Evolutionary conservation across 1,284 basidiomycete species (phyloP).

Genomic region (Cutaneotrichosporon cyanovorans): DNA sequence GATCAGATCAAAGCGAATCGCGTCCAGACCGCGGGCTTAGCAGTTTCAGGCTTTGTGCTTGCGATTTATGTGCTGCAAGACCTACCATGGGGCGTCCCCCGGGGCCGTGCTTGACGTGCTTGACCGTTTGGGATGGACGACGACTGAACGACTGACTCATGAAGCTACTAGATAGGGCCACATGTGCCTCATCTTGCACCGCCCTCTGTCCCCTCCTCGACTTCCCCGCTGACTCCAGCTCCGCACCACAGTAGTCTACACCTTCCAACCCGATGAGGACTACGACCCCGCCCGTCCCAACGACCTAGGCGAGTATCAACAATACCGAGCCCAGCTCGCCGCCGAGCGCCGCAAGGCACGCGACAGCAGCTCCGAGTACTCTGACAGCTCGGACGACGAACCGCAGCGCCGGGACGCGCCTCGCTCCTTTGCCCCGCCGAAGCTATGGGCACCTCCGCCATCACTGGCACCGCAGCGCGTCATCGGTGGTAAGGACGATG

Average conservation of each 20-base stretch:
- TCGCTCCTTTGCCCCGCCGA: conserved; percentile 35
- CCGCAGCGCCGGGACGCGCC: conserved; percentile 17
- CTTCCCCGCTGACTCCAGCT: conserved; percentile 7
- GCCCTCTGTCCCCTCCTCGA: no score
- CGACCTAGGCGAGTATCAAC: conserved; percentile 43
- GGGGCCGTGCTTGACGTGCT: no score
- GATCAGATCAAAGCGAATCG: no score
- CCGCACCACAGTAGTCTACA: conserved; percentile 23
- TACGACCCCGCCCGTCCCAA: conserved; percentile 45
- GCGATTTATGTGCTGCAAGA: no score
- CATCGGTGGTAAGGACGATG: conserved; percentile 28
- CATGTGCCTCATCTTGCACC: background rate
- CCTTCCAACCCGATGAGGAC: conserved; percentile 41
- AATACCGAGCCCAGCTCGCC: conserved; percentile 33
- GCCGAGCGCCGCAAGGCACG: conserved; percentile 26
- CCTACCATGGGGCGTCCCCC: no score
- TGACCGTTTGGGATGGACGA: no score
- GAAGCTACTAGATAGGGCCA: no score
- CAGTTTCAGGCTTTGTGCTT: no score
- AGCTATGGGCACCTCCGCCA: conserved; percentile 39
- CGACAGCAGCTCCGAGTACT: conserved; percentile 24
- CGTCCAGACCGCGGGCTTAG: no score
- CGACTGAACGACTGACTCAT: no score
- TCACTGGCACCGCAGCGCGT: conserved; percentile 1
- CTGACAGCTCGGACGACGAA: conserved; percentile 40